These are phyloP conservation scores for Hypoxylon sp. DNA, from an alignment of 2,329 filamentous ascomycete species.

Conservation along the genomic window DNA sequence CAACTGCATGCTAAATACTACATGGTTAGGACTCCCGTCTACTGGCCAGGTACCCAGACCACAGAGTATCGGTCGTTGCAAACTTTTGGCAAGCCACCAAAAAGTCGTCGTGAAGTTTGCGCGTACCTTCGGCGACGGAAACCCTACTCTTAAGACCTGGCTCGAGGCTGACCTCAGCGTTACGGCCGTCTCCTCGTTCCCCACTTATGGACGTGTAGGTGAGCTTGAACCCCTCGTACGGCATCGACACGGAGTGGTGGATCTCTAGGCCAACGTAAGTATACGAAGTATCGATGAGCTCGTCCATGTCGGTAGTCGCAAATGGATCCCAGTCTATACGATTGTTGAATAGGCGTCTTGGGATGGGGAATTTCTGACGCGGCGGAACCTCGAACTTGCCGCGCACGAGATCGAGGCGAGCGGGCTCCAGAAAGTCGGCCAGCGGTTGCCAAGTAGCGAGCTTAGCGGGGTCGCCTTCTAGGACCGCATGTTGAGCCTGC, in stretches of 20 bases:
- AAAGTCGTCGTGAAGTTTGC: constrained; percentile 41
- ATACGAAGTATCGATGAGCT: constrained; percentile 54
- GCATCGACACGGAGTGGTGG: constrained; percentile 62
- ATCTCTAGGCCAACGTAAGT: constrained; percentile 68
- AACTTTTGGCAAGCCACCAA: constrained; percentile 44
- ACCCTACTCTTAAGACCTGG: constrained; percentile 40
- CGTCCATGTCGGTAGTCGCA: not conserved
- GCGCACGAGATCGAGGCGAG: constrained; percentile 62
- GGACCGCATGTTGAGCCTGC: constrained; percentile 56
- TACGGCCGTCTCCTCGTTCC: constrained; percentile 65
- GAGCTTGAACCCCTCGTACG: constrained; percentile 62
- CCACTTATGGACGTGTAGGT: constrained; percentile 68
- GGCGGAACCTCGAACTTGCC: constrained; percentile 60
- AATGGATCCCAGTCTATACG: too few species aligned
- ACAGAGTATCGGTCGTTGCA: constrained; percentile 33
- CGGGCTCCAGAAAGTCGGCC: constrained; percentile 61
- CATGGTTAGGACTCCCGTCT: not conserved
- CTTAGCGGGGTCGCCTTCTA: constrained; percentile 50
- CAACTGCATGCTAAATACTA: constrained; percentile 1
- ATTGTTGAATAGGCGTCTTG: constrained; percentile 46
- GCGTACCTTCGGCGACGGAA: not conserved
- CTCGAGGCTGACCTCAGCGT: constrained; percentile 66
- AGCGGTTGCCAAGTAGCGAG: constrained; percentile 56
- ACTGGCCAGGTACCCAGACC: constrained; percentile 31
- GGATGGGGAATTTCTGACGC: constrained; percentile 53